A percentile compares a stretch with the other conserved stretches of the same genome.
Evolutionary conservation across 257 asterid genomes (phyloP).

Genomic region (Phtheirospermum japonicum): DNA sequence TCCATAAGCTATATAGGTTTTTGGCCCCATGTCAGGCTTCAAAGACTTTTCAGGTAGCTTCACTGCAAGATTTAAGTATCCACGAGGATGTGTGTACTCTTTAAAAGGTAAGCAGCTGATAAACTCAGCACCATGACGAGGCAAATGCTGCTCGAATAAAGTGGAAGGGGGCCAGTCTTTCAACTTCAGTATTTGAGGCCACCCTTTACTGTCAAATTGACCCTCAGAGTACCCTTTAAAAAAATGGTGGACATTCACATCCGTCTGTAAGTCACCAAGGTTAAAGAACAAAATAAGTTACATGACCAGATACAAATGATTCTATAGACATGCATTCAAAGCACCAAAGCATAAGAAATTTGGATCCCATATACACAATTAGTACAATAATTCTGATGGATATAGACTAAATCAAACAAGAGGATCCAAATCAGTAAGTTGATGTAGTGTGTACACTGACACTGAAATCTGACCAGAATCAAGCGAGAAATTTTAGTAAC

Average conservation of each 20-base stretch:
- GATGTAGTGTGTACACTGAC: too few species aligned
- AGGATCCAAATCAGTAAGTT: background rate
- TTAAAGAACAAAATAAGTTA: constrained; percentile 17
- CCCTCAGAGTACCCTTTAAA: constrained; percentile 33
- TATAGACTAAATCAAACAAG: background rate
- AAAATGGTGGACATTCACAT: constrained; percentile 34
- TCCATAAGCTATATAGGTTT: constrained; percentile 55
- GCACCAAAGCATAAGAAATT: background rate
- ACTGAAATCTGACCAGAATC: too few species aligned
- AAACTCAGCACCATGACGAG: constrained; percentile 46
- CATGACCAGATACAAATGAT: background rate
- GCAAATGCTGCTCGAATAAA: constrained; percentile 36
- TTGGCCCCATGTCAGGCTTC: constrained; percentile 57
- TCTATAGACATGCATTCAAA: background rate
- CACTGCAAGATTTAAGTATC: constrained; percentile 42
- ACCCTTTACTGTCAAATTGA: constrained; percentile 21
- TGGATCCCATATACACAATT: background rate
- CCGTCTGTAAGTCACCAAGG: constrained; percentile 25
- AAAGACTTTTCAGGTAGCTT: constrained; percentile 32
- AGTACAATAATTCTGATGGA: background rate
- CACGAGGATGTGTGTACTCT: constrained; percentile 46
- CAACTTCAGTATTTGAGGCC: constrained; percentile 47
- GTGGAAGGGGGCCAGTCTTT: constrained; percentile 52
- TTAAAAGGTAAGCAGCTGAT: constrained; percentile 42
- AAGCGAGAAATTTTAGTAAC: too few species aligned